phyloP scores from a whole-genome alignment of 2,329 filamentous ascomycete genomes.

The Trichoderma brevicompactum region DNA sequence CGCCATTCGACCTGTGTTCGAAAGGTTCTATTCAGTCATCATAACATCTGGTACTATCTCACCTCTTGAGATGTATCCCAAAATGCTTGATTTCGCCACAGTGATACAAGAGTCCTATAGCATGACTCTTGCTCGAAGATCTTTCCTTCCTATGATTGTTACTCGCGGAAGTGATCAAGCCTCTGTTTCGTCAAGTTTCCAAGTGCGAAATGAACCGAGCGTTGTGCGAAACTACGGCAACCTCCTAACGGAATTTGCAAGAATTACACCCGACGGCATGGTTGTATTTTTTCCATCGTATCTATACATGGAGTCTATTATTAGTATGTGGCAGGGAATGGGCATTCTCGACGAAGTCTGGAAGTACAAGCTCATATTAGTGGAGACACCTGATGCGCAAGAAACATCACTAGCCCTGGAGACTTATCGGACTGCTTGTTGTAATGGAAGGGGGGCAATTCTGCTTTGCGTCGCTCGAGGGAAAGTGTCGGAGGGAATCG shows the following conservation, averaged over 20 bases:
- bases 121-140: slow-evolving; percentile 91
- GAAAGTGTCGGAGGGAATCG: slow-evolving; percentile 96
- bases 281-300: slow-evolving; percentile 99
- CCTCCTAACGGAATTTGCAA: slow-evolving; percentile 90
- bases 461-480: slow-evolving; percentile 93
- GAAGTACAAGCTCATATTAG: slow-evolving; percentile 98
- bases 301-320: slow-evolving; percentile 98
- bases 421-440: slow-evolving; percentile 96
- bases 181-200: slow-evolving; percentile 89
- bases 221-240: slow-evolving; percentile 98
- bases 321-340: slow-evolving; percentile 99
- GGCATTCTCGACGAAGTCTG: slow-evolving; percentile 95
- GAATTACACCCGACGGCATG: slow-evolving; percentile 93
- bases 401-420: slow-evolving; percentile 95
- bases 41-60: slow-evolving; percentile 98
- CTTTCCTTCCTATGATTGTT: slow-evolving; percentile 98
- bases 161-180: slow-evolving; percentile 94
- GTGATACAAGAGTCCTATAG: slow-evolving; percentile 96
- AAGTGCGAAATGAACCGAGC: slow-evolving; percentile 91
- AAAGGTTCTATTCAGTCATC: slow-evolving; percentile 96
- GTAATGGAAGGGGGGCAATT: slow-evolving; percentile 92
- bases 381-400: slow-evolving; percentile 96
- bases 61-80: slow-evolving; percentile 97
- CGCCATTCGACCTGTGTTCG: slow-evolving; percentile 96
- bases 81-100: slow-evolving; percentile 92